These are phyloP conservation scores for Glycine tomentella DNA, from an alignment of 306 rosid species.

Conservation along the genomic window DNA sequence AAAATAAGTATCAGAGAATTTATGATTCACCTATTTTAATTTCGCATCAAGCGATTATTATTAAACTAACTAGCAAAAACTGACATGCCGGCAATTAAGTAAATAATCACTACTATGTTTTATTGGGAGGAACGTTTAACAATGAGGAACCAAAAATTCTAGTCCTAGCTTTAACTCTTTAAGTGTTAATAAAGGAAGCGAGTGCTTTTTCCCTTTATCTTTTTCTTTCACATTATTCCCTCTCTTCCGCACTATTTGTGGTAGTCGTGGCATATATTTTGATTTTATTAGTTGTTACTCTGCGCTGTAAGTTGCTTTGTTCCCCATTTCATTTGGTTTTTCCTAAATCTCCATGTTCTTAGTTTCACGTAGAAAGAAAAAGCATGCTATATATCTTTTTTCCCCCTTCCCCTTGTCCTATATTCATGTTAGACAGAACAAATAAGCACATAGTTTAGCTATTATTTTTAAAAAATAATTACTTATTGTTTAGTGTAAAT, in stretches of 20 bases:
- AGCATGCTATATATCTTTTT: not conserved
- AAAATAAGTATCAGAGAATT: no score
- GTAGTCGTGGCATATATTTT: slow-evolving; percentile 13
- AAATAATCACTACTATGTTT: not conserved
- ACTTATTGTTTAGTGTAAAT: no score
- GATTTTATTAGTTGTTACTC: not conserved
- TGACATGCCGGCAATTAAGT: slow-evolving; percentile 4
- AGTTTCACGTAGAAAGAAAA: slow-evolving; percentile 32
- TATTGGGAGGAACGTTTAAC: not conserved
- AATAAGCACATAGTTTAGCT: no score
- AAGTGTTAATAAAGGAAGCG: slow-evolving; percentile 52
- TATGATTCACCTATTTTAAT: slow-evolving; percentile 5
- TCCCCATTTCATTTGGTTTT: slow-evolving; percentile 33
- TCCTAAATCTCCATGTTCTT: not conserved
- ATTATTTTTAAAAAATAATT: no score
- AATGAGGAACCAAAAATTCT: not conserved
- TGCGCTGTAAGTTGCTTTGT: slow-evolving; percentile 14
- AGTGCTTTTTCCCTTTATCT: slow-evolving; percentile 40
- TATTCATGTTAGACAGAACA: no score
- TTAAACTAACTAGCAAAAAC: slow-evolving; percentile 32
- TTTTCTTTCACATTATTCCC: slow-evolving; percentile 21
- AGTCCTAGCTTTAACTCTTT: slow-evolving; percentile 2
- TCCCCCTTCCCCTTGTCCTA: no score
- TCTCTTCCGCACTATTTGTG: slow-evolving; percentile 30
- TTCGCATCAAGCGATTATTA: slow-evolving; percentile 54